Percentiles rank a stretch among this genome's conserved stretches.
Evolutionary conservation across 2,329 filamentous ascomycete genomes (phyloP).

Genomic region (Epichloe amarillans): DNA sequence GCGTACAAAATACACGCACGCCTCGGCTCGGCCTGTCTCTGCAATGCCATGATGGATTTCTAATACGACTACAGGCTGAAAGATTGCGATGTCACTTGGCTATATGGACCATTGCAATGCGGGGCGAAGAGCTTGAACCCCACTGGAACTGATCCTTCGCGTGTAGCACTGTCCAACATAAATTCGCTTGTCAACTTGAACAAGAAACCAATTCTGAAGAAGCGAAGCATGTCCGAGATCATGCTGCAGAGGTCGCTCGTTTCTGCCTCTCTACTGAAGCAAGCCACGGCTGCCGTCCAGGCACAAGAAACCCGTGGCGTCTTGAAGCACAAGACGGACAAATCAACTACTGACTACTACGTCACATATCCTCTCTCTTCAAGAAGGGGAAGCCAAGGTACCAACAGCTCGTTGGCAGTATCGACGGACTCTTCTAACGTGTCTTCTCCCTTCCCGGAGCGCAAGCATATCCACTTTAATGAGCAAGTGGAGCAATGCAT

Average conservation of each 20-base stretch:
- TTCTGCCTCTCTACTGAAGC: constrained; percentile 76
- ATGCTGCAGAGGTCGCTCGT: constrained; percentile 86
- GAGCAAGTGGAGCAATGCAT: constrained; percentile 94
- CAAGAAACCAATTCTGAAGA: constrained; percentile 91
- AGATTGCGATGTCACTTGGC: constrained; percentile 93
- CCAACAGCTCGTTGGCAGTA: constrained; percentile 46
- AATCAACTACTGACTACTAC: constrained; percentile 58
- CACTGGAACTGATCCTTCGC: constrained; percentile 27
- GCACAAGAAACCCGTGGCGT: constrained; percentile 54
- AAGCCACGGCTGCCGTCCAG: constrained; percentile 75
- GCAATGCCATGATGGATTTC: constrained; percentile 2
- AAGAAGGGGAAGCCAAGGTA: constrained; percentile 46
- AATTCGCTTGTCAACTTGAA: constrained; percentile 50
- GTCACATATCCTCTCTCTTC: constrained; percentile 51
- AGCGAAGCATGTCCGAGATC: constrained; percentile 88
- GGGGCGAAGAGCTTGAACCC: constrained; percentile 43
- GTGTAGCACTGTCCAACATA: constrained; percentile 34
- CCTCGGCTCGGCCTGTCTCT: neutral
- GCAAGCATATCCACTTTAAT: constrained; percentile 90
- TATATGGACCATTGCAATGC: constrained; percentile 84
- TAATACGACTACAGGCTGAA: constrained; percentile 59
- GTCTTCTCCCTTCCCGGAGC: constrained; percentile 47
- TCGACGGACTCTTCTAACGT: constrained; percentile 61
- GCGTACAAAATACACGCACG: constrained; percentile 19
- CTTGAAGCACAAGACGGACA: constrained; percentile 42